Evolutionary conservation across 179 eudicot genomes (phyloP).

Genomic region (Patellifolia procumbens): DNA sequence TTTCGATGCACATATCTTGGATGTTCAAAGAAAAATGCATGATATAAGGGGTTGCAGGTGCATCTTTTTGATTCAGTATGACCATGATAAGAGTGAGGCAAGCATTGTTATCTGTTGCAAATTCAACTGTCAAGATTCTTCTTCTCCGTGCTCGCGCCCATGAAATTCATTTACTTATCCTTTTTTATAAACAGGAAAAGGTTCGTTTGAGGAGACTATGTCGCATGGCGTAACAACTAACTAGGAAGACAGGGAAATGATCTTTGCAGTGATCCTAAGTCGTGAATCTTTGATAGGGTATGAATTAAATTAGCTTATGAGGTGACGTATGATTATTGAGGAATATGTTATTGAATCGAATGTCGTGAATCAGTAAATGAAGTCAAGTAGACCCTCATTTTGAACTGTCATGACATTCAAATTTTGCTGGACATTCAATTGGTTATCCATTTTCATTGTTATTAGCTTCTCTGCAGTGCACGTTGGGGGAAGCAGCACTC

Average conservation of each 20-base stretch:
- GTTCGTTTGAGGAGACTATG: constrained; percentile 76
- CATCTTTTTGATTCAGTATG: constrained; percentile 66
- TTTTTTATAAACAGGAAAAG: constrained; percentile 51
- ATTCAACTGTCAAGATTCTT: neutral
- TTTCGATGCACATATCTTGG: constrained; percentile 61
- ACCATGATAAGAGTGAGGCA: constrained; percentile 64
- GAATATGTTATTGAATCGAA: neutral
- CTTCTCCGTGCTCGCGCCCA: neutral
- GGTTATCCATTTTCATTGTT: neutral
- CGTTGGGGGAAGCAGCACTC: neutral
- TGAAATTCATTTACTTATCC: too few species aligned
- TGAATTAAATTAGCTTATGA: neutral
- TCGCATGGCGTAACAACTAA: constrained; percentile 34
- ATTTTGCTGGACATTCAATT: constrained; percentile 19
- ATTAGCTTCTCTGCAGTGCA: neutral
- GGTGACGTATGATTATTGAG: neutral
- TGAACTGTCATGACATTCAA: neutral
- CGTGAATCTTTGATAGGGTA: neutral
- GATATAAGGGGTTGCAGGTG: constrained; percentile 69
- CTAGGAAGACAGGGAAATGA: constrained; percentile 3
- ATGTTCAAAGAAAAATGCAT: constrained; percentile 58
- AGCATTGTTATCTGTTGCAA: neutral
- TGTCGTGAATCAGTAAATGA: neutral
- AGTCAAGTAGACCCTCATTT: neutral
- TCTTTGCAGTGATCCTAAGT: neutral